Conservation (phyloP, 2,329 filamentous ascomycete genomes). For the Trichoderma guizhouense region DNA sequence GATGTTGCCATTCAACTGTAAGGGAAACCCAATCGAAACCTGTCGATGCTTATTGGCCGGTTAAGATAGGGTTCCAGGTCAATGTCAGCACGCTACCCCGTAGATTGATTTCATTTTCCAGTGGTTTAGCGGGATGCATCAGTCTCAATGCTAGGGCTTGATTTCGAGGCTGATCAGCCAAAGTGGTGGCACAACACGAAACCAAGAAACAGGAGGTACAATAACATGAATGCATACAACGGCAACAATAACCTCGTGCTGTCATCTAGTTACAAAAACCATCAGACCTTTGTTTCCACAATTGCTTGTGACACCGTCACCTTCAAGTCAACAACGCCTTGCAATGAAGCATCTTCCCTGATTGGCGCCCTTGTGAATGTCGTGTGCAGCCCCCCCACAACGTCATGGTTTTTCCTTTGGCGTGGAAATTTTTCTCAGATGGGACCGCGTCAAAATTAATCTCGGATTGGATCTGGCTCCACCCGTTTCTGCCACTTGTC, state of each 20-base stretch:
- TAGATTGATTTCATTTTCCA: background rate
- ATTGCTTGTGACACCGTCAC: background rate
- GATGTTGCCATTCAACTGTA: background rate
- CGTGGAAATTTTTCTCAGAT: background rate
- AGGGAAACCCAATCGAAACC: background rate
- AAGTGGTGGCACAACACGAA: background rate
- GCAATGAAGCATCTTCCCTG: background rate
- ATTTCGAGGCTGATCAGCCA: background rate
- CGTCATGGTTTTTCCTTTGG: background rate
- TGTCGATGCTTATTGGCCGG: background rate
- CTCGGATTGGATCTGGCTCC: slow-evolving; percentile 12
- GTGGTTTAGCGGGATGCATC: background rate
- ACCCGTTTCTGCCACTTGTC: background rate
- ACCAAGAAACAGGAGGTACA: background rate
- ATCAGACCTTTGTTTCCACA: background rate
- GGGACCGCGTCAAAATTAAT: slow-evolving; percentile 7
- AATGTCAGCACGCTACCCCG: background rate
- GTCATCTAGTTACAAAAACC: background rate
- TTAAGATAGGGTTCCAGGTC: background rate
- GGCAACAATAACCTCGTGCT: background rate
- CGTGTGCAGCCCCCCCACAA: slow-evolving; percentile 6
- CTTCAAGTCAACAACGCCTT: background rate
- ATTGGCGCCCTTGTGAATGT: background rate
- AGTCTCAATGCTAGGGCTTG: background rate
- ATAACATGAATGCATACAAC: background rate